Conservation (phyloP, 2,329 filamentous ascomycete genomes). For the Scopulariopsis brevicaulis region DNA sequence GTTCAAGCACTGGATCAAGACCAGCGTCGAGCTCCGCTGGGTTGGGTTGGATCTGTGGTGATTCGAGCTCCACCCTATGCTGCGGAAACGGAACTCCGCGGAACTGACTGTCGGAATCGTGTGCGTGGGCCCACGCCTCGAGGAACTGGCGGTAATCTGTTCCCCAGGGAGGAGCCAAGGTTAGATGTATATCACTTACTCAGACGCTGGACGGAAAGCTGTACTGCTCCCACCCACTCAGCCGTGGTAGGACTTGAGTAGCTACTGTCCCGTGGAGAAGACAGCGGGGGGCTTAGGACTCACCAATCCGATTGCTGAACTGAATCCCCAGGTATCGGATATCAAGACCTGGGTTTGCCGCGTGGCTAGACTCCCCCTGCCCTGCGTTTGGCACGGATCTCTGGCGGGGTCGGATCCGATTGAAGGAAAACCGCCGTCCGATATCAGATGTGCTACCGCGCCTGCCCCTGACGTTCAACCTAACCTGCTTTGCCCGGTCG, state of each 20-base stretch:
- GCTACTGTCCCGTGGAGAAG: not conserved
- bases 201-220: not conserved
- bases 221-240: not conserved
- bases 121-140: constrained; percentile 31
- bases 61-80: constrained; percentile 33
- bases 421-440: constrained; percentile 29
- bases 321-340: constrained; percentile 38
- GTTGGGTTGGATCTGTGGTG: constrained; percentile 28
- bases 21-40: constrained; percentile 7
- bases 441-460: constrained; percentile 28
- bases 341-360: constrained; percentile 18
- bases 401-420: constrained; percentile 26
- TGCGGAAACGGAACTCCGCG: constrained; percentile 31
- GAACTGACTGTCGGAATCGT: constrained; percentile 33
- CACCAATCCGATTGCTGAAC: constrained; percentile 35
- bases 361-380: constrained; percentile 10
- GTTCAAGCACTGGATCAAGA: constrained; percentile 19
- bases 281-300: constrained; percentile 6
- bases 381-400: constrained; percentile 14
- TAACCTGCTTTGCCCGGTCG: constrained; percentile 31
- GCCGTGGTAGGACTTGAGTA: not conserved
- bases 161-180: not conserved
- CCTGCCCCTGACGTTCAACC: constrained; percentile 26
- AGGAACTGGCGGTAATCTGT: constrained; percentile 34
- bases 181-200: not conserved